A percentile compares a stretch with the other conserved stretches of the same genome.
These are phyloP conservation scores for Scleroderma bovista DNA, from an alignment of 768 basidiomycete species.

Conservation along the genomic window DNA sequence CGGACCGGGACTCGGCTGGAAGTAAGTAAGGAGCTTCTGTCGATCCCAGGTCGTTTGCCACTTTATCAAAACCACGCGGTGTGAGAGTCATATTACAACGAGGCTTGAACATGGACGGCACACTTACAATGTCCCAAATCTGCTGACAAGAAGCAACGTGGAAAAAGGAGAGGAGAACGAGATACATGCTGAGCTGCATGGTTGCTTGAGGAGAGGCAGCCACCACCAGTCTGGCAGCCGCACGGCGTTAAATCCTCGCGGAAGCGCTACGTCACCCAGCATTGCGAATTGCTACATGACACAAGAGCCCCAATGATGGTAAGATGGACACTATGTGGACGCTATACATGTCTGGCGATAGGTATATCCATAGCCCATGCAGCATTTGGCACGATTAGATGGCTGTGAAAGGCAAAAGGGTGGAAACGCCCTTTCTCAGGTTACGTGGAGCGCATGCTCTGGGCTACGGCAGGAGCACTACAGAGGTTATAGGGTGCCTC, in stretches of 20 bases:
- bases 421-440: no score
- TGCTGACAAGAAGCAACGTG: constrained; percentile 38
- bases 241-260: neutral
- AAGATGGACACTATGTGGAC: no score
- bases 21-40: constrained; percentile 25
- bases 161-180: constrained; percentile 14
- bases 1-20: constrained; percentile 23
- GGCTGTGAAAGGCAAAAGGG: no score
- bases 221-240: neutral
- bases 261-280: neutral
- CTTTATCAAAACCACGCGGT: constrained; percentile 23
- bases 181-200: neutral
- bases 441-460: no score
- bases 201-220: neutral
- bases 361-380: no score
- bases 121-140: constrained; percentile 48
- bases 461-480: no score
- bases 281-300: neutral
- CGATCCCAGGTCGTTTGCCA: constrained; percentile 48
- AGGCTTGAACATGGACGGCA: neutral
- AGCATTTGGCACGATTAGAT: no score
- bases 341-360: no score
- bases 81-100: constrained; percentile 1
- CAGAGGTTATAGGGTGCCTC: no score
- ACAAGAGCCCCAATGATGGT: neutral